These are phyloP conservation scores for Cymbopogon citratus DNA, from an alignment of 176 grass and related monocot species.

Conservation along the genomic window DNA sequence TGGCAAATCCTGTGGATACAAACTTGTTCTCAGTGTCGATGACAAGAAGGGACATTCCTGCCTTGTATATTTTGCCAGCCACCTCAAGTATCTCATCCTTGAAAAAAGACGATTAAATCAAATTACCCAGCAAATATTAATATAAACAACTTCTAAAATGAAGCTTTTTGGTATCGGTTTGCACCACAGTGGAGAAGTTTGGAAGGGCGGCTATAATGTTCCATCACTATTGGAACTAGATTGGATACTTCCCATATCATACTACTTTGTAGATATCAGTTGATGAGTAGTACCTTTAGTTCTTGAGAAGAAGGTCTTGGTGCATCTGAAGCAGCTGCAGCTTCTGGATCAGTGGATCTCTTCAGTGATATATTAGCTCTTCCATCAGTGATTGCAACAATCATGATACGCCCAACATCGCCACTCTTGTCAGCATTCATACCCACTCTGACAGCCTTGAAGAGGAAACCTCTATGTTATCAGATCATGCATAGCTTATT, in stretches of 20 bases:
- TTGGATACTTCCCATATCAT: neutral
- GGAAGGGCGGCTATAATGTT: neutral
- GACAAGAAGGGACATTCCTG: conserved; percentile 94
- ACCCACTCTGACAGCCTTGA: conserved; percentile 94
- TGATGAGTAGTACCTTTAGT: conserved; percentile 56
- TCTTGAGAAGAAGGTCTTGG: conserved; percentile 87
- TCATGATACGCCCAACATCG: conserved; percentile 96
- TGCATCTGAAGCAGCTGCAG: conserved; percentile 69
- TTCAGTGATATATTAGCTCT: conserved; percentile 94
- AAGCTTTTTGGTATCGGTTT: neutral
- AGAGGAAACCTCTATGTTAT: conserved; percentile 7
- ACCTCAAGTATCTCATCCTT: conserved; percentile 98
- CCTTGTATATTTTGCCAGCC: conserved; percentile 92
- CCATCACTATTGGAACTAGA: neutral
- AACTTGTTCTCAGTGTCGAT: conserved; percentile 31
- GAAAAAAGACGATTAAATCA: conserved; percentile 3
- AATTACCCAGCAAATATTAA: neutral
- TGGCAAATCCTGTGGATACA: conserved; percentile 96
- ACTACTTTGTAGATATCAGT: neutral
- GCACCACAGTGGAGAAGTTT: neutral
- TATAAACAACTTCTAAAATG: neutral
- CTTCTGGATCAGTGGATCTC: conserved; percentile 89
- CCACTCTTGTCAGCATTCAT: conserved; percentile 99
- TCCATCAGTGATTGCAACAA: conserved; percentile 95
- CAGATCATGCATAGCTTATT: conserved; percentile 4